Base-by-base conservation (phyloP, 192 early-diverging fungal species). In the Gonapodya prolifera region DNA sequence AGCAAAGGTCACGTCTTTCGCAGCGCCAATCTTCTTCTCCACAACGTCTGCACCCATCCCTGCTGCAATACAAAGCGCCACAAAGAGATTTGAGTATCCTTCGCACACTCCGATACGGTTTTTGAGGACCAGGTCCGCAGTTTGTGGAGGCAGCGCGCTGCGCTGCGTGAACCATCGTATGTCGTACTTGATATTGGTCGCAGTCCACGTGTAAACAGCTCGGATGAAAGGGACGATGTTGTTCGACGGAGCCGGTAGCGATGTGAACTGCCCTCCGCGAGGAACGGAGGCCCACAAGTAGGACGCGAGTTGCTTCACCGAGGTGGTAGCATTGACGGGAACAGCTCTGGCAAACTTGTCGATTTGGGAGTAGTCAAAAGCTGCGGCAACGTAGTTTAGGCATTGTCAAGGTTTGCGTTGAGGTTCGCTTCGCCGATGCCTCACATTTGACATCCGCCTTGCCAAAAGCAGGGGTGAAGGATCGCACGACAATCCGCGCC, bases 21-120 rank as follows among this genome's bases (percentile, higher is more conserved):
- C 84, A 31, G 81, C 77, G 29, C 88, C 88, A 35, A 78, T 82
- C 16, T 88, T 79, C 75, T 84, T 85, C 75, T 83, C 75, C 33
- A 81, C 82, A 28, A 80, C 33, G 8, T 61, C 45, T 23, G 8
- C 45, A 23, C 45, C 45, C 45, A 89, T 77, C 1, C 79, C 80
- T 29, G 87, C 82, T 18, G 84, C 83, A 35, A 81, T 80, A 17
- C 85, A 82, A 1, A 89, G 80, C n/a, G 82, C 85, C 69, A 84
- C 77, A 79, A 84, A 89, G 30, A 89, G 76, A 34, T 83, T 84
- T 28, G 86, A 77, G 78, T 88, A 89, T 17, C 88, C 87, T 75
- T 85, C 88, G 76, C 87, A 89, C 76, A 89, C 87, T 33, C 80
- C 81, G 75, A 77, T 34, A 32, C 88, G 80, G 34, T 34, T 80